Percentiles rank a stretch among this genome's conserved stretches.
These are phyloP conservation scores for Irpex lacteus DNA, from an alignment of 1,284 basidiomycete species.

Conservation along the genomic window DNA sequence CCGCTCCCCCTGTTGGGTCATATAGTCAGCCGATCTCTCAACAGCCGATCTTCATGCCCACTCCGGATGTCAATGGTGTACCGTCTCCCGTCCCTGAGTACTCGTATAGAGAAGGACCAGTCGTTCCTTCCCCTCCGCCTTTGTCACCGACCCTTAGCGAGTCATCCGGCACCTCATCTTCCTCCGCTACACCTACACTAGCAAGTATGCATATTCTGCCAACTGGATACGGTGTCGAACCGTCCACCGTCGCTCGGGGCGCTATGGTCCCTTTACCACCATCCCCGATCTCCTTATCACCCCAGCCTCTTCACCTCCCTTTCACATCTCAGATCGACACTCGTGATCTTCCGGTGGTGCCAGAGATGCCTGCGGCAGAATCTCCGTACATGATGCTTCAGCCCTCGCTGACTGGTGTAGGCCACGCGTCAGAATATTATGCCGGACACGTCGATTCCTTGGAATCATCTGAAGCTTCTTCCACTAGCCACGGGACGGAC, in stretches of 20 bases:
- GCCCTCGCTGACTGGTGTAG: neutral
- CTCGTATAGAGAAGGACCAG: neutral
- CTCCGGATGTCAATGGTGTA: neutral
- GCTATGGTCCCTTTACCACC: neutral
- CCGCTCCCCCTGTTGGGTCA: neutral
- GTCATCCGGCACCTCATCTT: neutral
- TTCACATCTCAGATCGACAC: neutral
- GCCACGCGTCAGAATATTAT: neutral
- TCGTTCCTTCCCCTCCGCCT: neutral
- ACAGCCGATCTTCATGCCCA: neutral
- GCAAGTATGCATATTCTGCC: neutral
- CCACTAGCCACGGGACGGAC: too few species aligned
- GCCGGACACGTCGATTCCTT: neutral
- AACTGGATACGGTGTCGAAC: neutral
- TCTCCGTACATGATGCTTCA: neutral
- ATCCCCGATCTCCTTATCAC: neutral
- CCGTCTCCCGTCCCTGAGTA: neutral
- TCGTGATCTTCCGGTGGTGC: neutral
- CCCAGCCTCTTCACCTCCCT: neutral
- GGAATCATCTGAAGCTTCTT: neutral
- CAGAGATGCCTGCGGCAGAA: neutral
- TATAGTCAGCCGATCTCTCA: neutral
- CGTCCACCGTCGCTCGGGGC: neutral
- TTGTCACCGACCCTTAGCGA: neutral
- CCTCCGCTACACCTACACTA: neutral